A percentile compares a stretch with the other conserved stretches of the same genome.
These are phyloP conservation scores for Neonectria sp. DNA, from an alignment of 2,329 filamentous ascomycete species.

Conservation along the genomic window DNA sequence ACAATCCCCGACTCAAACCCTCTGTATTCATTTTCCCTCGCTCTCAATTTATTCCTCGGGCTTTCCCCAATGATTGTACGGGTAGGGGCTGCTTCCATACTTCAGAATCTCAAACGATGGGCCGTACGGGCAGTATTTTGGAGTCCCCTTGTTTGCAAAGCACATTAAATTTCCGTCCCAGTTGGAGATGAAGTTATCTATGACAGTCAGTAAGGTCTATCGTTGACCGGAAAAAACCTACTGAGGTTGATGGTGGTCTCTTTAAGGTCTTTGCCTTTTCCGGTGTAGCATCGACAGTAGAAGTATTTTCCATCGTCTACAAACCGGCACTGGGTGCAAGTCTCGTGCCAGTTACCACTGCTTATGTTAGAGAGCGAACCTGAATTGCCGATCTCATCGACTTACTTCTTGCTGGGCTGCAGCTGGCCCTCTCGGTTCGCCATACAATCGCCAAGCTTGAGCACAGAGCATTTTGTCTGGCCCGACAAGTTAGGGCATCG, in stretches of 20 bases:
- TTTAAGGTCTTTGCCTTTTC: neutral
- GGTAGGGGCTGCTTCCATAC: neutral
- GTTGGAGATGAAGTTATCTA: conserved; percentile 33
- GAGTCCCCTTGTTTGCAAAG: conserved; percentile 20
- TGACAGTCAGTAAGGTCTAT: neutral
- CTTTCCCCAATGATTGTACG: neutral
- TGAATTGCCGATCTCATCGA: too few species aligned
- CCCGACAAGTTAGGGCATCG: conserved; percentile 31
- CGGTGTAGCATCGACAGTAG: conserved; percentile 30
- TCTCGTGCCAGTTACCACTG: conserved; percentile 32
- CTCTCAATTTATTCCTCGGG: too few species aligned
- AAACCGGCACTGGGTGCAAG: conserved; percentile 35
- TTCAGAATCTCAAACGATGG: conserved; percentile 23
- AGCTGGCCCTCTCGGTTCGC: conserved; percentile 34
- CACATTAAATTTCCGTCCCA: conserved; percentile 36
- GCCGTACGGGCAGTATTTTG: conserved; percentile 27
- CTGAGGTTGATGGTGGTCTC: conserved; percentile 27
- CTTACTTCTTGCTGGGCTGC: conserved; percentile 7
- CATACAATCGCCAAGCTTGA: conserved; percentile 38
- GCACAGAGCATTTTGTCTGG: conserved; percentile 31
- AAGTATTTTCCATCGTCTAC: conserved; percentile 2
- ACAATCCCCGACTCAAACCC: neutral
- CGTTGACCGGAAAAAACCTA: neutral
- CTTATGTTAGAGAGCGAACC: neutral
- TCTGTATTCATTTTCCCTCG: neutral